Evolutionary conservation across 768 basidiomycete genomes (phyloP).

Genomic region (Calocybe indica): DNA sequence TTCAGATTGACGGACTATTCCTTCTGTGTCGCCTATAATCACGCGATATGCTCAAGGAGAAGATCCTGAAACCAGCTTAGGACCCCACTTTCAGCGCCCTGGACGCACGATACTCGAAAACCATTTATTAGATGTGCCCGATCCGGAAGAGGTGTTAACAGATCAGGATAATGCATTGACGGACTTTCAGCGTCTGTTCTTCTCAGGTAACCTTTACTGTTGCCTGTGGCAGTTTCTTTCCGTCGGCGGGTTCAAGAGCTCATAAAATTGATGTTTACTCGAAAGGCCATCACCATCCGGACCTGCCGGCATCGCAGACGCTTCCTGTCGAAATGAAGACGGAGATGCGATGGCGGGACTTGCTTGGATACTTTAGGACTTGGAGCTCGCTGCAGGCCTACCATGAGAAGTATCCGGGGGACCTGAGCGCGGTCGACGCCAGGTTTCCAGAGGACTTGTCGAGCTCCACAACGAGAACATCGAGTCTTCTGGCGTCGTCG

Average conservation of each 20-base stretch:
- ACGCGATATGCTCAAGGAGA: slow-evolving; percentile 57
- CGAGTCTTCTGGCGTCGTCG: background rate
- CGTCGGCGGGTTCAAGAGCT: too few relatives aligned
- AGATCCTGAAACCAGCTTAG: slow-evolving; percentile 48
- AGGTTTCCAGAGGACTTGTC: slow-evolving; percentile 28
- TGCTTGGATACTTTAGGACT: slow-evolving; percentile 65
- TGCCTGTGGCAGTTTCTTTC: background rate
- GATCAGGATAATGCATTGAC: slow-evolving; percentile 24
- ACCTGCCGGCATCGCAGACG: slow-evolving; percentile 15
- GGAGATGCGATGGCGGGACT: slow-evolving; percentile 56
- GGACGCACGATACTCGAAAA: slow-evolving; percentile 71
- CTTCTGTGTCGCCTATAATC: slow-evolving; percentile 52
- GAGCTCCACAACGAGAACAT: background rate
- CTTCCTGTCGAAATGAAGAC: slow-evolving; percentile 51
- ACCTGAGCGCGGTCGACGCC: slow-evolving; percentile 29
- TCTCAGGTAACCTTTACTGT: slow-evolving; percentile 36
- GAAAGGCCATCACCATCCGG: slow-evolving; percentile 2
- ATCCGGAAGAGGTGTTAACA: slow-evolving; percentile 29
- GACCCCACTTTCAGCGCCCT: slow-evolving; percentile 76
- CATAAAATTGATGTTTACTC: too few relatives aligned
- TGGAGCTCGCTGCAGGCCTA: slow-evolving; percentile 68
- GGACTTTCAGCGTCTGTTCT: slow-evolving; percentile 49
- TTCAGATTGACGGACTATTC: slow-evolving; percentile 63
- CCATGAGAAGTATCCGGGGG: slow-evolving; percentile 56
- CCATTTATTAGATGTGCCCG: slow-evolving; percentile 65